A percentile compares a stretch with the other conserved stretches of the same genome.
Conservation (phyloP, 1,139 yeast genomes). For the Lodderomyces parapsilosis region DNA sequence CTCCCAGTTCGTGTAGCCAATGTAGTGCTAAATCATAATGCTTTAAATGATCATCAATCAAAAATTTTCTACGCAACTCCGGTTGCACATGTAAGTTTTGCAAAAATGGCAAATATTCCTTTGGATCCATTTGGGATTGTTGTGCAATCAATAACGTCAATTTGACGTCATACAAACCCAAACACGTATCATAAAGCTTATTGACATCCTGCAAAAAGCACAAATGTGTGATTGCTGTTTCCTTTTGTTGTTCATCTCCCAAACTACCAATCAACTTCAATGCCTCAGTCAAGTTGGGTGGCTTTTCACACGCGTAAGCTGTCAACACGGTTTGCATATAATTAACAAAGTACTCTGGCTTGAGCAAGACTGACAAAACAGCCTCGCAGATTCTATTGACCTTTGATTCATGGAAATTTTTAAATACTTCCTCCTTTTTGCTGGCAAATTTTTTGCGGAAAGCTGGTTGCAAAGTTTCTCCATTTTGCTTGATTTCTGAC, state of each 20-base stretch:
- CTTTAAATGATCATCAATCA: conserved; percentile 78
- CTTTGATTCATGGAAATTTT: conserved; percentile 51
- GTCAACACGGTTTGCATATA: conserved; percentile 82
- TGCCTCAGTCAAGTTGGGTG: conserved; percentile 81
- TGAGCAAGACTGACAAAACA: conserved; percentile 54
- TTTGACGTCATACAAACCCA: conserved; percentile 80
- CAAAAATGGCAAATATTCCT: conserved; percentile 90
- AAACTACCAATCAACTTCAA: conserved; percentile 57
- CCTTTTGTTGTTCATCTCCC: conserved; percentile 49
- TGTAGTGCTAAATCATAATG: conserved; percentile 65
- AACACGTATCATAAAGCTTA: conserved; percentile 71
- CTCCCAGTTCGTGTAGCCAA: conserved; percentile 58
- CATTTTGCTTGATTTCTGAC: conserved; percentile 12
- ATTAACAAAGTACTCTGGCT: conserved; percentile 51
- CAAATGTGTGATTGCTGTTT: conserved; percentile 70
- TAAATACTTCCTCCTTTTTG: conserved; percentile 29
- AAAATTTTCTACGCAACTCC: conserved; percentile 64
- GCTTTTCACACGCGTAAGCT: conserved; percentile 88
- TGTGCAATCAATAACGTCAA: conserved; percentile 85
- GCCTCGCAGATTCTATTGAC: conserved; percentile 77
- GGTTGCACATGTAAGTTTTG: conserved; percentile 72
- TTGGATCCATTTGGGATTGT: conserved; percentile 96
- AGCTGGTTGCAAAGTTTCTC: conserved; percentile 14
- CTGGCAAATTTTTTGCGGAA: conserved; percentile 26
- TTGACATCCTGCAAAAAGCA: conserved; percentile 93